phyloP scores from a whole-genome alignment of 1,284 basidiomycete genomes.

The Marasmius oreades region DNA sequence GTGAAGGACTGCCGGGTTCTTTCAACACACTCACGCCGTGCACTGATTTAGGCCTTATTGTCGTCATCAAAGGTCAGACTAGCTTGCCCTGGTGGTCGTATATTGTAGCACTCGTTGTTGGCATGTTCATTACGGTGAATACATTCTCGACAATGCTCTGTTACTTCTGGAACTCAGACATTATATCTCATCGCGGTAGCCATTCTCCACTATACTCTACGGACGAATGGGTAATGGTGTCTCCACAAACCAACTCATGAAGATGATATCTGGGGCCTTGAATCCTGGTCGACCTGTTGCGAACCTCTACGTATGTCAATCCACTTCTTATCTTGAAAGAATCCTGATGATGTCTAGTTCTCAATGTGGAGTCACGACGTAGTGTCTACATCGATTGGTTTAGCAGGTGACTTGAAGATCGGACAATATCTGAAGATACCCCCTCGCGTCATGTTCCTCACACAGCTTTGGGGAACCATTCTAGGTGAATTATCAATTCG shows the following conservation, averaged over 20 bases:
- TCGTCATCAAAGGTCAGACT: slow-evolving; percentile 53
- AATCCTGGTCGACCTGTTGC: slow-evolving; percentile 64
- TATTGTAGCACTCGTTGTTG: slow-evolving; percentile 42
- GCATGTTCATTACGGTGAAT: slow-evolving; percentile 35
- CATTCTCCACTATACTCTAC: slow-evolving; percentile 37
- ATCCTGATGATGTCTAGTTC: slow-evolving; percentile 35
- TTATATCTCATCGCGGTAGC: slow-evolving; percentile 25
- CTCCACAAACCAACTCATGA: slow-evolving; percentile 57
- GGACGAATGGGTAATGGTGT: slow-evolving; percentile 59
- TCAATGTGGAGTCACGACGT: slow-evolving; percentile 65
- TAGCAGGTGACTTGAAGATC: slow-evolving; percentile 64
- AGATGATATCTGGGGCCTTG: slow-evolving; percentile 62
- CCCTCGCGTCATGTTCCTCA: slow-evolving; percentile 65
- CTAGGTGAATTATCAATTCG: slow-evolving; percentile 34
- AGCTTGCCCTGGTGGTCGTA: slow-evolving; percentile 65
- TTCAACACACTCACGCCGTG: not conserved
- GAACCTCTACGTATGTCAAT: slow-evolving; percentile 53
- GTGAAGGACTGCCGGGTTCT: slow-evolving; percentile 9
- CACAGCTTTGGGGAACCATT: slow-evolving; percentile 65
- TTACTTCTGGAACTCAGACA: not conserved
- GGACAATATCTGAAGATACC: slow-evolving; percentile 79
- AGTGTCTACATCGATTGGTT: slow-evolving; percentile 44
- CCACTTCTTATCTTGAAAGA: not conserved
- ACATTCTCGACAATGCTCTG: slow-evolving; percentile 12
- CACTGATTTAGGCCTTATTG: slow-evolving; percentile 43